Conservation (phyloP, 2,329 filamentous ascomycete genomes). For the Pleomassaria siparia region DNA sequence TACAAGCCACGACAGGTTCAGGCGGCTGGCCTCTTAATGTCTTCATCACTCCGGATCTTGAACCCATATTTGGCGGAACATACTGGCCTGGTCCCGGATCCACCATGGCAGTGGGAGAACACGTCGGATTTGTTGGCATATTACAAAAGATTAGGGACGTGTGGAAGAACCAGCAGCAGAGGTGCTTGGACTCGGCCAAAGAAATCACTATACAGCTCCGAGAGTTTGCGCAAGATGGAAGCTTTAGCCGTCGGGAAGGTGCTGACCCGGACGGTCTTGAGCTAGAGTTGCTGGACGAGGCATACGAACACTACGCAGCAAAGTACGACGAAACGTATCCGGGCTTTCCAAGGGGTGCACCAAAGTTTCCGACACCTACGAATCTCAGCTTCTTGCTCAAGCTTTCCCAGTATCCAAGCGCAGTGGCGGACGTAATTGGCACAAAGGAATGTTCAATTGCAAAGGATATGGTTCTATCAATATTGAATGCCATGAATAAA, state of each 20-base stretch:
- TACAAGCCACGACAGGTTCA: constrained; percentile 85
- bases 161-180: constrained; percentile 82
- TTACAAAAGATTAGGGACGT: constrained; percentile 71
- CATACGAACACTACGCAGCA: constrained; percentile 69
- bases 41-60: constrained; percentile 90
- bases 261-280: constrained; percentile 71
- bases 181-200: constrained; percentile 79
- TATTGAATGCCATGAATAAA: constrained; percentile 74
- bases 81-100: constrained; percentile 87
- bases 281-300: constrained; percentile 87
- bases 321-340: constrained; percentile 79
- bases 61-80: constrained; percentile 93
- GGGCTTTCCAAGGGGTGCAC: constrained; percentile 69
- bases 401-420: constrained; percentile 68
- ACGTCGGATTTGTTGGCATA: constrained; percentile 80
- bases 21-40: constrained; percentile 96
- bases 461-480: constrained; percentile 76
- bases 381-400: constrained; percentile 82
- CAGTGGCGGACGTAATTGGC: constrained; percentile 86
- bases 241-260: constrained; percentile 51
- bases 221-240: constrained; percentile 88
- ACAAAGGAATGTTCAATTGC: constrained; percentile 73
- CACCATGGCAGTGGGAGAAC: constrained; percentile 50
- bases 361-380: constrained; percentile 87
- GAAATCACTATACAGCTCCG: constrained; percentile 79